These are phyloP conservation scores for Podospora tetraspora DNA, from an alignment of 495 filamentous ascomycete genomes.

Conservation along the genomic window DNA sequence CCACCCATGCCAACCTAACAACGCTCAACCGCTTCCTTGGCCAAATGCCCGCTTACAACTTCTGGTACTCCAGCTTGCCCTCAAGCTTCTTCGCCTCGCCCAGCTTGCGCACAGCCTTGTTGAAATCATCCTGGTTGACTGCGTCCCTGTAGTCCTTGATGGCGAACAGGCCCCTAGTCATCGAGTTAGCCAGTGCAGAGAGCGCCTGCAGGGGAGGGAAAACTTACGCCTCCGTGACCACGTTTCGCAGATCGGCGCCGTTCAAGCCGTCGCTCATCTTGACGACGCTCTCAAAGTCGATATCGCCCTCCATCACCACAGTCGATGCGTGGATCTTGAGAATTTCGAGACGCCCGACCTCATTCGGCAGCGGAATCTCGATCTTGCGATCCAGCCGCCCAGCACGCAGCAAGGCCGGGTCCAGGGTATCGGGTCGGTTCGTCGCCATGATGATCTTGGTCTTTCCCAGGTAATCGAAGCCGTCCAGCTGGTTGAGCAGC, in stretches of 20 bases:
- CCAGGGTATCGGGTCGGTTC: slow-evolving; percentile 95
- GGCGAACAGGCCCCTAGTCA: slow-evolving; percentile 75
- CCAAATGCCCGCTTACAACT: slow-evolving; percentile 56
- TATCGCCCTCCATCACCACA: slow-evolving; percentile 86
- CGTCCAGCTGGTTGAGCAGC: slow-evolving; percentile 95
- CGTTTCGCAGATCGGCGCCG: slow-evolving; percentile 94
- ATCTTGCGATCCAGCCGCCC: slow-evolving; percentile 96
- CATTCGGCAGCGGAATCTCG: slow-evolving; percentile 98
- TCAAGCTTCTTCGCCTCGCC: slow-evolving; percentile 97
- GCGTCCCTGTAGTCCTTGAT: slow-evolving; percentile 96
- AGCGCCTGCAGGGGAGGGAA: neutral
- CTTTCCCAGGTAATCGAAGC: slow-evolving; percentile 98
- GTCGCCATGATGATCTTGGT: slow-evolving; percentile 99
- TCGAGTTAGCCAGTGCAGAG: slow-evolving; percentile 22
- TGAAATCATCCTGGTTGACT: slow-evolving; percentile 98
- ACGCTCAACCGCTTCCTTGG: neutral
- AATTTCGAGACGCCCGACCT: slow-evolving; percentile 95
- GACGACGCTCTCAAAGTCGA: slow-evolving; percentile 98
- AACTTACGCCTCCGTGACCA: slow-evolving; percentile 96
- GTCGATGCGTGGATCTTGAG: slow-evolving; percentile 93
- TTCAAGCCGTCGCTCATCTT: slow-evolving; percentile 99
- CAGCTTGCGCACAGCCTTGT: slow-evolving; percentile 95
- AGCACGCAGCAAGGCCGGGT: slow-evolving; percentile 89
- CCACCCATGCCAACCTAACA: slow-evolving; percentile 1
- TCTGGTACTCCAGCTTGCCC: slow-evolving; percentile 96